A percentile compares a stretch with the other conserved stretches of the same genome.
These are phyloP conservation scores for Phytophthora citricola DNA, from an alignment of 352 stramenopile species.

Conservation along the genomic window DNA sequence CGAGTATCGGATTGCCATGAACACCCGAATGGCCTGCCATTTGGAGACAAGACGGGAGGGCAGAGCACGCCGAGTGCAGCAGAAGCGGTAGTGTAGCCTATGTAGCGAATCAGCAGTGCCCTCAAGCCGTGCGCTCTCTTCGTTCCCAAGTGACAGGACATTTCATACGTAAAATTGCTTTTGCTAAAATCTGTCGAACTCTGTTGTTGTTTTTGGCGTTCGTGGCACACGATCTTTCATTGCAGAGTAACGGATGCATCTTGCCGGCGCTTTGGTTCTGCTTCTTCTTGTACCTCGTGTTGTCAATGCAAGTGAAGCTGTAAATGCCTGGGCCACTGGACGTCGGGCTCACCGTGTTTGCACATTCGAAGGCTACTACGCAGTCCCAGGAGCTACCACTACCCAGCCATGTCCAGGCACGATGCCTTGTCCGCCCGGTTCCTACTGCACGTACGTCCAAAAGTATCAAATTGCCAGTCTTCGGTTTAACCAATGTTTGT, in stretches of 20 bases:
- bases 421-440: conserved; percentile 53
- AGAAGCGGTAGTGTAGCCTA: conserved; percentile 46
- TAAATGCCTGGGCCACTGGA: conserved; percentile 6
- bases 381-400: conserved; percentile 42
- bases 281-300: background rate
- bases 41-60: conserved; percentile 5
- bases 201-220: no score
- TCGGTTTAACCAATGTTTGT: conserved; percentile 1
- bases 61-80: conserved; percentile 25
- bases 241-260: conserved; percentile 23
- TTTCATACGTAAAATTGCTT: conserved; percentile 49
- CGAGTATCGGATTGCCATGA: conserved; percentile 26
- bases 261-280: conserved; percentile 4
- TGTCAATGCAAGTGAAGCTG: conserved; percentile 10
- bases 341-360: conserved; percentile 34
- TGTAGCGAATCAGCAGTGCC: conserved; percentile 40
- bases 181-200: conserved; percentile 14
- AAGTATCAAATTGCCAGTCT: no score
- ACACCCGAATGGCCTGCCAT: conserved; percentile 16
- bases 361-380: conserved; percentile 62
- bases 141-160: conserved; percentile 34
- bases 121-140: conserved; percentile 19
- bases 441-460: conserved; percentile 66
- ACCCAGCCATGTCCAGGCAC: conserved; percentile 46
- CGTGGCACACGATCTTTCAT: conserved; percentile 9